phyloP scores from a whole-genome alignment of 2,329 filamentous ascomycete genomes.

The Shiraia sp. region DNA sequence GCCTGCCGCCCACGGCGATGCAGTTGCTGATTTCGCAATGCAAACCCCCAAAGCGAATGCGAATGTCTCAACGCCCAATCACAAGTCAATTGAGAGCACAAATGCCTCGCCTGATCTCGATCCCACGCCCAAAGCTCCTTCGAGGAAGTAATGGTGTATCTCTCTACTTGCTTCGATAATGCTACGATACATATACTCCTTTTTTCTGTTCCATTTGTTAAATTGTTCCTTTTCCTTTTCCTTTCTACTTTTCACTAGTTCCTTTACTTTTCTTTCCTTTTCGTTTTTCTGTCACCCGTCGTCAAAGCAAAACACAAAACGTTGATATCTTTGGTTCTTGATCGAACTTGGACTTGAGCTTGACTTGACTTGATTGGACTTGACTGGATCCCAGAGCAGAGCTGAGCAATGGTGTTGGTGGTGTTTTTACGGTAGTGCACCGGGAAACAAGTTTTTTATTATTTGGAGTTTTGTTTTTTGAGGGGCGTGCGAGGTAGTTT shows the following conservation, averaged over 20 bases:
- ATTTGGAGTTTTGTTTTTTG: background rate
- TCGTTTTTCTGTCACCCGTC: no score
- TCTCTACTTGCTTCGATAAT: no score
- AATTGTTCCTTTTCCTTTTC: slow-evolving; percentile 10
- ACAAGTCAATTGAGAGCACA: no score
- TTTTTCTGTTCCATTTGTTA: slow-evolving; percentile 6
- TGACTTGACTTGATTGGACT: slow-evolving; percentile 10
- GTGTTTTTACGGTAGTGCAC: slow-evolving; percentile 42
- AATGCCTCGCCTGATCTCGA: slow-evolving; percentile 47
- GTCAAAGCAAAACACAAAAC: no score
- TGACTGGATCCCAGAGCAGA: no score
- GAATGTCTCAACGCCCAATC: slow-evolving; percentile 23
- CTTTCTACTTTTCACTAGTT: no score
- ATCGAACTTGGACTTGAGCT: slow-evolving; percentile 13
- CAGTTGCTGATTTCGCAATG: slow-evolving; percentile 42
- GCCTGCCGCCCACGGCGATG: slow-evolving; percentile 47
- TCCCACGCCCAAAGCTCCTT: slow-evolving; percentile 45
- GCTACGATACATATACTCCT: slow-evolving; percentile 7
- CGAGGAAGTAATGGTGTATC: slow-evolving; percentile 6
- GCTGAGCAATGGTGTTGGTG: slow-evolving; percentile 41
- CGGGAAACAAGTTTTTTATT: slow-evolving; percentile 25
- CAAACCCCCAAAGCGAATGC: slow-evolving; percentile 45
- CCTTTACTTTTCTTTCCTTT: no score
- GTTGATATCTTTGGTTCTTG: no score
- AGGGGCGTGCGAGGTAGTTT: no score